Percentiles rank a stretch among this genome's conserved stretches.
phyloP scores from a whole-genome alignment of 106 monocot species.

The Dendrobium catenatum region DNA sequence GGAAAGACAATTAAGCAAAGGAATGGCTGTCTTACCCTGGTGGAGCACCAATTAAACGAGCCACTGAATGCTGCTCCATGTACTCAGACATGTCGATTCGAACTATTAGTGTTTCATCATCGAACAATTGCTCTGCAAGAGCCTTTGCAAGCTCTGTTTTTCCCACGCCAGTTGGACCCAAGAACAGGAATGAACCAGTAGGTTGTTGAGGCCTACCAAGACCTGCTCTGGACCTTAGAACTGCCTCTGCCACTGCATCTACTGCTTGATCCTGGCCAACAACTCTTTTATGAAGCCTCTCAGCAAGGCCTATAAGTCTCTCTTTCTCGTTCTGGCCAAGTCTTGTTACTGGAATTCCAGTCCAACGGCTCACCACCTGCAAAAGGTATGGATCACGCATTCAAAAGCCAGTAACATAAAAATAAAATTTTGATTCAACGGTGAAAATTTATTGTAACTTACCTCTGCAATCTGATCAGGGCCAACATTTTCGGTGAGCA shows the following conservation, averaged over 20 bases:
- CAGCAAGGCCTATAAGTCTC: conserved; percentile 61
- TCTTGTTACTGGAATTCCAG: conserved; percentile 88
- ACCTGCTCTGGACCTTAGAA: conserved; percentile 84
- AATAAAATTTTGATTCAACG: background rate
- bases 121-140: conserved; percentile 84
- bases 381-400: background rate
- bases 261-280: conserved; percentile 87
- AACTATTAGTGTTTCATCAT: conserved; percentile 73
- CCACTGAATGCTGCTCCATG: conserved; percentile 94
- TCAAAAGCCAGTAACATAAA: background rate
- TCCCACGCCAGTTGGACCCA: conserved; percentile 88
- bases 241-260: conserved; percentile 77
- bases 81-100: conserved; percentile 92
- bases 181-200: conserved; percentile 83
- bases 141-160: conserved; percentile 98
- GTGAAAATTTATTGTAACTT: background rate
- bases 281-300: conserved; percentile 77
- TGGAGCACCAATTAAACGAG: conserved; percentile 83
- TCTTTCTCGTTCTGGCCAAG: conserved; percentile 94
- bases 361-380: conserved; percentile 89
- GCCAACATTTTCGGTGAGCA: conserved; percentile 83
- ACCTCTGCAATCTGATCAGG: conserved; percentile 97
- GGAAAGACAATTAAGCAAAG: background rate
- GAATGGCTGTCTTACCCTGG: conserved; percentile 47
- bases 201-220: conserved; percentile 88